Percentiles rank a stretch among this genome's conserved stretches.
Evolutionary conservation across 805 yeast species (phyloP).

Genomic region (Nakazawaea wyomingensis): DNA sequence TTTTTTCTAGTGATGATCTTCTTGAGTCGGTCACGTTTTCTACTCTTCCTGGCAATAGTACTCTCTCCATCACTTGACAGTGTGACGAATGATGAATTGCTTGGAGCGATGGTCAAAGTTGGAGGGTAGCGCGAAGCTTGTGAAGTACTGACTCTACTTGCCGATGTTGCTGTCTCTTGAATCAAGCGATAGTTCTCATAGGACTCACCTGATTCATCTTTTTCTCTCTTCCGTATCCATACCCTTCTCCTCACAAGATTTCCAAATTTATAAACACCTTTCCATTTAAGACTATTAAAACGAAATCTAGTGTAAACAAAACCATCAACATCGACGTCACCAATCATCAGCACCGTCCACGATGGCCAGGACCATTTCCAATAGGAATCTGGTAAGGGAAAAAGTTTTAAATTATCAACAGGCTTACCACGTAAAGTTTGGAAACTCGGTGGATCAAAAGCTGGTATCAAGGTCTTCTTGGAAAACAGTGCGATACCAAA

Average conservation of each 20-base stretch:
- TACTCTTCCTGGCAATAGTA: neutral
- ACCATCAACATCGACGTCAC: slow-evolving; percentile 55
- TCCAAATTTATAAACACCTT: slow-evolving; percentile 44
- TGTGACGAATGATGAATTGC: neutral
- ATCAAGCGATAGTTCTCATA: neutral
- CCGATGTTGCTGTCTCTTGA: neutral
- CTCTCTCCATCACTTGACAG: neutral
- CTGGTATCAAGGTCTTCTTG: slow-evolving; percentile 38
- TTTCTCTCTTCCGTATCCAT: slow-evolving; percentile 41
- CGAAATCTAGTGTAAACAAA: slow-evolving; percentile 44
- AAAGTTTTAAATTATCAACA: slow-evolving; percentile 24
- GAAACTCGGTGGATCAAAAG: slow-evolving; percentile 46
- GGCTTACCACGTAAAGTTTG: slow-evolving; percentile 38
- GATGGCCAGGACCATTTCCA: slow-evolving; percentile 55
- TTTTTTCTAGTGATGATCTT: neutral
- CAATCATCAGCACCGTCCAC: slow-evolving; percentile 50
- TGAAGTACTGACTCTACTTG: neutral
- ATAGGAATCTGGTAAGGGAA: slow-evolving; percentile 43
- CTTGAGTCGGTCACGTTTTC: neutral
- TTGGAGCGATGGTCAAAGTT: neutral
- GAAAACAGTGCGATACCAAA: slow-evolving; percentile 49
- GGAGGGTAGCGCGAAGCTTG: neutral
- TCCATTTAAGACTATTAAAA: slow-evolving; percentile 41
- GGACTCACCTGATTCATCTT: neutral
- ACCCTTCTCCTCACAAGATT: slow-evolving; percentile 45